Evolutionary conservation across 2,329 filamentous ascomycete species (phyloP), one percentile per base, ranked within the genome.

Genomic region (Sporothrix luriei): DNA sequence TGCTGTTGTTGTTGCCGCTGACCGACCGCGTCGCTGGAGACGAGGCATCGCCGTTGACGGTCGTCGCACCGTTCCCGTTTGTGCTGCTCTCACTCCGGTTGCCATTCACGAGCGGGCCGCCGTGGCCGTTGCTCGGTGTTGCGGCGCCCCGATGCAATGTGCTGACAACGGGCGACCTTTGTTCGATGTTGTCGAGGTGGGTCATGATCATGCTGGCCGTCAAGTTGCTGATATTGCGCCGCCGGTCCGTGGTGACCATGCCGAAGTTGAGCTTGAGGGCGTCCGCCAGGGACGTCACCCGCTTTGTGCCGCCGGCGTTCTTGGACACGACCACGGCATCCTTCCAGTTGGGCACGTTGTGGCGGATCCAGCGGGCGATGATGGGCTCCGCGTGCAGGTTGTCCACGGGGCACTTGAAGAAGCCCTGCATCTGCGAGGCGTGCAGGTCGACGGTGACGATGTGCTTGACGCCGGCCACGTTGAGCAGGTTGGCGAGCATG

Each of bases 361-460:
- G 88, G 71, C 91, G 90, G 76, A 99, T 97, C 95, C 95, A 99
- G 75, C 93, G 91, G 68, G 94, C 93, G 76, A 99, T 93, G 73
- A 98, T 86, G 19, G 95, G 94, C 79, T 99, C 95, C 66, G 95
- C 95, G 75, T 97, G 93, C 68, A 99, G 89, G 77, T 99, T 98
- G 80, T 99, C 95, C 71, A 99, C 94, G 0, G 95, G 95, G 75
- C 94, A 97, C 77, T 92, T 92, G 85, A 99, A 99, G 83, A 99
- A 99, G 70, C 95, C 95, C 82, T 99, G 95, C 93, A 98, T 98
- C 82, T 98, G 95, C n/a, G 91, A 93, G 68, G 92, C 92, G 82
- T 99, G 95, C 40, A 99, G 86, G 78, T 99, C 95, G 77, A 99
- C 91, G 19, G 95, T 99, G 76, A 99, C 94, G 79, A 99, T 92